Evolutionary conservation across 202 grass and related monocot genomes (phyloP).

Genomic region (Carex arenaria): DNA sequence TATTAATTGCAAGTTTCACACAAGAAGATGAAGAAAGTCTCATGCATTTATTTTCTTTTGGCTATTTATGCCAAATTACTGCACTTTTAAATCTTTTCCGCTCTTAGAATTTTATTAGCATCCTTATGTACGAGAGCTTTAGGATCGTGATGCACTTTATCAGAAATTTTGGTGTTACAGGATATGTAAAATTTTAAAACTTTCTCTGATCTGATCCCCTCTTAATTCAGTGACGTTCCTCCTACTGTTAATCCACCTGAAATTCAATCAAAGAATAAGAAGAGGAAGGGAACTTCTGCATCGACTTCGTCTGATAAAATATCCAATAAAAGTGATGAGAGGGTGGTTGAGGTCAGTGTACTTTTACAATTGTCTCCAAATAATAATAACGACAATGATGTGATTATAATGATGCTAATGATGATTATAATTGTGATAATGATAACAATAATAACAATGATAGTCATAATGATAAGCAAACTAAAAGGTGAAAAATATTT

Average conservation of each 20-base stretch:
- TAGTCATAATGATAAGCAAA: slow-evolving; percentile 20
- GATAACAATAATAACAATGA: not conserved
- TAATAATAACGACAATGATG: slow-evolving; percentile 7
- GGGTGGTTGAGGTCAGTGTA: slow-evolving; percentile 24
- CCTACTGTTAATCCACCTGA: slow-evolving; percentile 31
- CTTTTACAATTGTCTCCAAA: not conserved
- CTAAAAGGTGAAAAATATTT: not conserved
- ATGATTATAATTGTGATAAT: slow-evolving; percentile 32
- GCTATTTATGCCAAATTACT: not conserved
- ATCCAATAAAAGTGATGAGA: slow-evolving; percentile 37
- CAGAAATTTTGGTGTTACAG: not conserved
- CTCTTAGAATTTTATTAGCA: not conserved
- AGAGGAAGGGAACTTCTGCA: slow-evolving; percentile 44
- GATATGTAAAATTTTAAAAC: not conserved
- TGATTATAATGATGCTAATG: not conserved
- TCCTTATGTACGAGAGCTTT: not conserved
- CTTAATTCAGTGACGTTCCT: slow-evolving; percentile 40
- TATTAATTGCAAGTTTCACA: slow-evolving; percentile 12
- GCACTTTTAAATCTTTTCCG: not conserved
- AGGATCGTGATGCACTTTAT: not conserved
- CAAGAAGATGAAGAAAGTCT: too few species aligned
- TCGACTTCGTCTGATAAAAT: slow-evolving; percentile 36
- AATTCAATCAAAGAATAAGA: slow-evolving; percentile 38
- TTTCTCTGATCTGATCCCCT: slow-evolving; percentile 15
- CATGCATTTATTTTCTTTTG: not conserved